phyloP scores from a whole-genome alignment of 331 rosid genomes.

The Rhamnella rubrinervis region DNA sequence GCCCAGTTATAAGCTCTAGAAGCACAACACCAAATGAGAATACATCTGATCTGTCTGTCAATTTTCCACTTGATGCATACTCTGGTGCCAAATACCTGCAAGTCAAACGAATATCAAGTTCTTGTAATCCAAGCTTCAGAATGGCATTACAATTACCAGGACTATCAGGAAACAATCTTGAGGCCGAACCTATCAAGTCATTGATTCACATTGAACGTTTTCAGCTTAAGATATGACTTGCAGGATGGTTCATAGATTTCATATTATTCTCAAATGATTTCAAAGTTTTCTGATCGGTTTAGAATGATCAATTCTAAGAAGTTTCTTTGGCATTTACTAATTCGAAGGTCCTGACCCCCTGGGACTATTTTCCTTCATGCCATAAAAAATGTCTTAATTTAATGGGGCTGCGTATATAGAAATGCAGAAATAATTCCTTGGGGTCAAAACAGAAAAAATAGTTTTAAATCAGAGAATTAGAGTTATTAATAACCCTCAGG shows the following conservation, averaged over 20 bases:
- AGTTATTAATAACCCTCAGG: background rate
- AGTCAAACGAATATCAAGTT: conserved; percentile 8
- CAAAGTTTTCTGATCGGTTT: background rate
- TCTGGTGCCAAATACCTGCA: conserved; percentile 96
- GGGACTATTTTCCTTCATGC: no score
- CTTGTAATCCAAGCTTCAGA: conserved; percentile 4
- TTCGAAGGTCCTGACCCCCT: no score
- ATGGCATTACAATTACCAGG: background rate
- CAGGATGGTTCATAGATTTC: background rate
- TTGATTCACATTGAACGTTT: background rate
- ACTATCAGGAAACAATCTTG: conserved; percentile 1
- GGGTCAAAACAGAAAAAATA: background rate
- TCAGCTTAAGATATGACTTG: background rate
- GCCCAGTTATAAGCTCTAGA: conserved; percentile 85
- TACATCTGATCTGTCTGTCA: conserved; percentile 94
- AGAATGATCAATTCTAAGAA: no score
- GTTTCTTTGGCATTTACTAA: no score
- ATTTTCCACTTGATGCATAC: conserved; percentile 91
- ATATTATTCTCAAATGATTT: background rate
- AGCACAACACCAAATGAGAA: conserved; percentile 96
- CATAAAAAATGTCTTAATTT: no score
- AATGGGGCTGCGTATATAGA: no score
- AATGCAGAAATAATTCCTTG: no score
- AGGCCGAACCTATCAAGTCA: background rate
- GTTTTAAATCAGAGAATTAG: no score